These are phyloP conservation scores for Dothideomycetes sp. DNA, from an alignment of 2,329 filamentous ascomycete species.

Conservation along the genomic window DNA sequence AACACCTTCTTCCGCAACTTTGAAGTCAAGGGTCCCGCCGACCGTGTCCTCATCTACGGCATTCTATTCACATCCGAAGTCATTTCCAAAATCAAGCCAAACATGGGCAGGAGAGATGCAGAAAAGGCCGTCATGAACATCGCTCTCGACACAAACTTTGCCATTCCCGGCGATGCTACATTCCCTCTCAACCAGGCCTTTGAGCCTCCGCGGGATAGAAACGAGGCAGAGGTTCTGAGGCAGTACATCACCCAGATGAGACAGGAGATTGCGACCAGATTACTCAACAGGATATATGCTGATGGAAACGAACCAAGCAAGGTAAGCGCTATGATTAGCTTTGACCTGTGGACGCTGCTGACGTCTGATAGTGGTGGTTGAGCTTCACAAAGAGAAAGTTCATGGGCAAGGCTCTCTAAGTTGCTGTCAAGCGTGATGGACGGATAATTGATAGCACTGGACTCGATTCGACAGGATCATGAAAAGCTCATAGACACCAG, in stretches of 20 bases:
- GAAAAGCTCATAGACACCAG: too few relatives aligned
- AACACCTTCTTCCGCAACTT: conserved; percentile 99
- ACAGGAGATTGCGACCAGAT: conserved; percentile 75
- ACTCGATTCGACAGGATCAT: too few relatives aligned
- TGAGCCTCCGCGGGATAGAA: conserved; percentile 74
- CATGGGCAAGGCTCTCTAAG: conserved; percentile 69
- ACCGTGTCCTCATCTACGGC: conserved; percentile 90
- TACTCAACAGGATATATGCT: conserved; percentile 80
- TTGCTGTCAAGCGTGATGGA: too few relatives aligned
- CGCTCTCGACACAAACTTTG: conserved; percentile 87
- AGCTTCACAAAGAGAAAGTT: conserved; percentile 99
- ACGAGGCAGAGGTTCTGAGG: conserved; percentile 79
- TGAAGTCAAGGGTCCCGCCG: conserved; percentile 92
- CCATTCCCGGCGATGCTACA: conserved; percentile 82
- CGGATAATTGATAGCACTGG: too few relatives aligned
- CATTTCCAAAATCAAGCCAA: conserved; percentile 74
- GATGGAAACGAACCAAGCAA: conserved; percentile 59
- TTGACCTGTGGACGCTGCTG: conserved; percentile 16
- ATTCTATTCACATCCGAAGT: conserved; percentile 93
- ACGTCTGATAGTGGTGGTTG: conserved; percentile 79
- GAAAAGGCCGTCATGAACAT: conserved; percentile 78
- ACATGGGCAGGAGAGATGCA: conserved; percentile 55
- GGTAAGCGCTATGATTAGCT: conserved; percentile 27
- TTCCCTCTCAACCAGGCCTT: conserved; percentile 97
- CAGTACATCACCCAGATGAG: conserved; percentile 88